Evolutionary conservation across 345 rosid genomes (phyloP).

Genomic region (Clarkia xantiana): DNA sequence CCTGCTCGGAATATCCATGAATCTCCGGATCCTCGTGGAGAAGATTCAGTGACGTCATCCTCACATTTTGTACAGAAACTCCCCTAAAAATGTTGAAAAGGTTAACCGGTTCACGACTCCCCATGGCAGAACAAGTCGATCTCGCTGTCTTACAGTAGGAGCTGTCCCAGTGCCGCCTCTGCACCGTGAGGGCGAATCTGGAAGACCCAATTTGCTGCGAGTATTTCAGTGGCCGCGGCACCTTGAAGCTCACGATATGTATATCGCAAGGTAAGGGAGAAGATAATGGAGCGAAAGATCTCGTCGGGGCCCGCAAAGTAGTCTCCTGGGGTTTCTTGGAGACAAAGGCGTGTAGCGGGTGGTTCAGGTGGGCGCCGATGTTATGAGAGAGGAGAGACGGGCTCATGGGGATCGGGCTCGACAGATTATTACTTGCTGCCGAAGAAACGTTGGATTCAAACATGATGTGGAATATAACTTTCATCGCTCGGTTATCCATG

Average conservation of each 20-base stretch:
- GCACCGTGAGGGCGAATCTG: slow-evolving; percentile 53
- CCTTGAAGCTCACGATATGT: slow-evolving; percentile 79
- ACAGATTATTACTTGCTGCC: slow-evolving; percentile 19
- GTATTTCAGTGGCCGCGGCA: slow-evolving; percentile 61
- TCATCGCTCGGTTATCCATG: slow-evolving; percentile 72
- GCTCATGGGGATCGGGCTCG: slow-evolving; percentile 37
- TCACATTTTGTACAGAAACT: slow-evolving; percentile 40
- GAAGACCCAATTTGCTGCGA: slow-evolving; percentile 43
- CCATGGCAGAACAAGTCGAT: slow-evolving; percentile 41
- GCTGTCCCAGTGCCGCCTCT: slow-evolving; percentile 65
- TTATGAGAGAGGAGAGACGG: slow-evolving; percentile 82
- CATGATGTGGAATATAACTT: slow-evolving; percentile 60
- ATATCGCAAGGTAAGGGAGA: slow-evolving; percentile 73
- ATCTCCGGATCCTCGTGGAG: slow-evolving; percentile 62
- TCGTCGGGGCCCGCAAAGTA: slow-evolving; percentile 32
- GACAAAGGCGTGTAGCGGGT: slow-evolving; percentile 65
- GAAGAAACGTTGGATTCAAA: slow-evolving; percentile 54
- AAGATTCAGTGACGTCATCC: slow-evolving; percentile 78
- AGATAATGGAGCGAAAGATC: slow-evolving; percentile 59
- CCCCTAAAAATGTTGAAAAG: slow-evolving; percentile 64
- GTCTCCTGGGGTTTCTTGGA: slow-evolving; percentile 64
- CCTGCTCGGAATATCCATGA: slow-evolving; percentile 61
- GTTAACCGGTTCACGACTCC: slow-evolving; percentile 55
- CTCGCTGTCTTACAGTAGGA: slow-evolving; percentile 55
- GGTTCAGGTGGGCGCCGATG: slow-evolving; percentile 62